phyloP scores from a whole-genome alignment of 345 rosid genomes.

The Bruguiera parviflora region DNA sequence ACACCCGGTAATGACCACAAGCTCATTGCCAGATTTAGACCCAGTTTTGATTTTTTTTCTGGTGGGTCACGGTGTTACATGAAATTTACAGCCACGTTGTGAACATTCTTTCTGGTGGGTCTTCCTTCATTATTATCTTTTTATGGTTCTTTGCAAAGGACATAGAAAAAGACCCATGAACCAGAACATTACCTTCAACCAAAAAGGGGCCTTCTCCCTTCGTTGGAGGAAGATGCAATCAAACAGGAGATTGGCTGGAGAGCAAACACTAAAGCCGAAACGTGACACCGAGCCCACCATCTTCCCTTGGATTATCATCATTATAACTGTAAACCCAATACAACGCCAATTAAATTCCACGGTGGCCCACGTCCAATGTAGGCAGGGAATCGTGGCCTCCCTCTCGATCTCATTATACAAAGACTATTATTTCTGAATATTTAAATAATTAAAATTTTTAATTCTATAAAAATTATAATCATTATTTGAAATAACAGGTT shows the following conservation, averaged over 20 bases:
- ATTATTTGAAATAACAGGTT: background rate
- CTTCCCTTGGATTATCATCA: constrained; percentile 2
- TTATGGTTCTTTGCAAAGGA: background rate
- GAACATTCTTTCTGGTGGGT: constrained; percentile 1
- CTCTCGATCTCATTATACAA: background rate
- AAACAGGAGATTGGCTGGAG: background rate
- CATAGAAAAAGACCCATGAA: background rate
- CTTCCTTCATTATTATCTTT: too few species aligned
- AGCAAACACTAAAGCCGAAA: constrained; percentile 12
- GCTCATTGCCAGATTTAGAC: too few species aligned
- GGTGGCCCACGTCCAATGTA: constrained; percentile 15
- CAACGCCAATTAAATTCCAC: background rate
- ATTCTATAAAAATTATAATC: background rate
- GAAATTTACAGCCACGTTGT: too few species aligned
- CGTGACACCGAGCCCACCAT: constrained; percentile 18
- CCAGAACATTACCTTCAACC: background rate
- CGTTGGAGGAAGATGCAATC: background rate
- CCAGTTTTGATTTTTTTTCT: too few species aligned
- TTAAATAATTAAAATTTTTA: too few species aligned
- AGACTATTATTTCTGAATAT: background rate
- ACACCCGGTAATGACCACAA: too few species aligned
- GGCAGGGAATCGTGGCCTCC: constrained; percentile 7
- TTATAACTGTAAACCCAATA: constrained; percentile 15
- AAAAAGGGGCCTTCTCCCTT: background rate
- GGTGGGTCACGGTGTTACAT: too few species aligned